These are phyloP conservation scores for Prunus yedoensis DNA, from an alignment of 331 rosid genomes.

Conservation along the genomic window DNA sequence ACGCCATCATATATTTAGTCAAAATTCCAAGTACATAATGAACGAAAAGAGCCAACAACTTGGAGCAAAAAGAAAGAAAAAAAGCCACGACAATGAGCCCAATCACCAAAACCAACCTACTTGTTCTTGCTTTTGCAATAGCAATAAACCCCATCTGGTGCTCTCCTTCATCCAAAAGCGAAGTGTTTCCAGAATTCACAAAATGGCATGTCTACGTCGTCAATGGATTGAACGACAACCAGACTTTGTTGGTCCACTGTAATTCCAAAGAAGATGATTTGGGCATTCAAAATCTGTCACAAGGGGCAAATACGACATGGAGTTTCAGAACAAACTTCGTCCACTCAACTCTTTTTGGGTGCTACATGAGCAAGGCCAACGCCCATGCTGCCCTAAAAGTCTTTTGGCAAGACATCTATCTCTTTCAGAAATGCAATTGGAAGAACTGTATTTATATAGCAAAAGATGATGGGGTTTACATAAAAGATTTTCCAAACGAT, in stretches of 20 bases:
- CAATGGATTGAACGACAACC: slow-evolving; percentile 23
- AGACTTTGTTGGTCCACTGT: slow-evolving; percentile 28
- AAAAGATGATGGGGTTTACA: slow-evolving; percentile 40
- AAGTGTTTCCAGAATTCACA: background rate
- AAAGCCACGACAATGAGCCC: background rate
- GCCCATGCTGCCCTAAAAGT: slow-evolving; percentile 25
- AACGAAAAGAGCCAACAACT: background rate
- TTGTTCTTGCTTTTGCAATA: background rate
- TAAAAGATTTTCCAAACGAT: background rate
- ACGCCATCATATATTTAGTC: too few species aligned
- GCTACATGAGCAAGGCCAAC: slow-evolving; percentile 20
- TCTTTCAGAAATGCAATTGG: slow-evolving; percentile 37
- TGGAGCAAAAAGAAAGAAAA: background rate
- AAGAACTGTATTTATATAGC: slow-evolving; percentile 44
- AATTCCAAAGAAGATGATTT: slow-evolving; percentile 24
- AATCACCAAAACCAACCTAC: background rate
- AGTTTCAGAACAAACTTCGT: slow-evolving; percentile 31
- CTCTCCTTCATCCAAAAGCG: background rate
- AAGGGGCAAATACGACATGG: slow-evolving; percentile 35
- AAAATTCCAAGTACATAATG: too few species aligned
- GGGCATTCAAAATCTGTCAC: background rate
- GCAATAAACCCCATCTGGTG: background rate
- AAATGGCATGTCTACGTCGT: slow-evolving; percentile 41
- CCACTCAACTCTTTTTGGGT: slow-evolving; percentile 44
- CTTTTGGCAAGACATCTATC: slow-evolving; percentile 37